Conservation (phyloP, 805 yeast species). For the Kluyveromyces lactis region DNA sequence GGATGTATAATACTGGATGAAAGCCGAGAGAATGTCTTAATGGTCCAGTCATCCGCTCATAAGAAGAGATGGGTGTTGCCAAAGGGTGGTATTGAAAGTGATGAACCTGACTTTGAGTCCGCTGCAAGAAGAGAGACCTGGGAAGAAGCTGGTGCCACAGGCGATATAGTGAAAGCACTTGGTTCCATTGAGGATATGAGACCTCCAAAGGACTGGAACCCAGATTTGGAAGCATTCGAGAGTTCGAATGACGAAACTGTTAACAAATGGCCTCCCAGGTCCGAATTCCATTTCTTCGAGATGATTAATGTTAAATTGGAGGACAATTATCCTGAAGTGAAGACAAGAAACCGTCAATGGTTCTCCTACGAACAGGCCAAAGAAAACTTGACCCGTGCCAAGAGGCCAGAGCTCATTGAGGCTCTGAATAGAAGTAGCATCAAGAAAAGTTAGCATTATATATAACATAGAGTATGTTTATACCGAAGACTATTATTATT, state of each 20-base stretch:
- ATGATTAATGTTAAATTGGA: constrained; percentile 51
- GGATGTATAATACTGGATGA: constrained; percentile 74
- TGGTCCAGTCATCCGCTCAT: constrained; percentile 70
- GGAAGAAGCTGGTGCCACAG: constrained; percentile 95
- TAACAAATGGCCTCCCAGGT: constrained; percentile 47
- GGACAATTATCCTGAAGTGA: constrained; percentile 68
- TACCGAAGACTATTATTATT: too few species aligned
- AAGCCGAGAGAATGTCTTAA: constrained; percentile 52
- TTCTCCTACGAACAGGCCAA: constrained; percentile 60
- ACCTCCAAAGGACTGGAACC: constrained; percentile 39
- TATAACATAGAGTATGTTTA: too few species aligned
- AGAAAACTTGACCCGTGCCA: constrained; percentile 45
- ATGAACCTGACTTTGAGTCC: constrained; percentile 43
- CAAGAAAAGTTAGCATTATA: constrained; percentile 9
- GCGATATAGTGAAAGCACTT: constrained; percentile 45
- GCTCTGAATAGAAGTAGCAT: constrained; percentile 55
- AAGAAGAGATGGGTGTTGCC: constrained; percentile 80
- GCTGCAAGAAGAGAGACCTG: constrained; percentile 86
- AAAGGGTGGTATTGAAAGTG: constrained; percentile 90
- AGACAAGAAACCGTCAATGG: constrained; percentile 64
- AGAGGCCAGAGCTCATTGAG: constrained; percentile 58
- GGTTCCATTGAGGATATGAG: constrained; percentile 61
- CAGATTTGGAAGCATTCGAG: constrained; percentile 13
- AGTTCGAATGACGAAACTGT: constrained; percentile 20
- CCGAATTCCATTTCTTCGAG: constrained; percentile 87